Evolutionary conservation across 805 yeast species (phyloP), one percentile per base, ranked within the genome.

Genomic region (Myxozyma sirexii): DNA sequence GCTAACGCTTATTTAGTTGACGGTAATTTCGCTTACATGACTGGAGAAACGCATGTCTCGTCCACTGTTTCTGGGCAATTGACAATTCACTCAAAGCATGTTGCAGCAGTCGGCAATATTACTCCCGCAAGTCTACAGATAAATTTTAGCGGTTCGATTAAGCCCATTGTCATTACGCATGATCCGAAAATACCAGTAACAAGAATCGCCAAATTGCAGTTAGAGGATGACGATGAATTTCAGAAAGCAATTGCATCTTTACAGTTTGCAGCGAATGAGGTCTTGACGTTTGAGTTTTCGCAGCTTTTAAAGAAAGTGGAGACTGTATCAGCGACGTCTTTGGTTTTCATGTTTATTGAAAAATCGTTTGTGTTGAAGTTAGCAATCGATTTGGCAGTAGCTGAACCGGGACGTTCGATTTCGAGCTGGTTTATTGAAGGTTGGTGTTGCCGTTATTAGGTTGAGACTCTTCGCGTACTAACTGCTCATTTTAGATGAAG

Each of bases 201-300:
- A 4, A 41, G 57, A 19, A 38, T 54, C 5, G 46, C 47, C 35
- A 31, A 27, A 23, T n/a, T 63, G 4, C 43, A 54, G 4, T 39
- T 38, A 8, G 8, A 6, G 5, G 62, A 57, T 4, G 57, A 29
- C 3, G 56, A 19, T 10, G 57, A 57, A n/a, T 13, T 13, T n/a
- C 46, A 46, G 4, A 21, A 54, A 7, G 63, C 56, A 3, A 46
- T 41, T 17, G 69, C 68, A 6, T 56, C 66, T 26, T 62, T 73
- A 23, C 43, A 23, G 2, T 71, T 73, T 54, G 45, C 21, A 0
- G 53, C 66, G 5, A 61, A 58, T 5, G 57, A 51, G 27, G 52
- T 66, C 3, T 60, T 56, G 10, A 68, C 69, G 1, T 71, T 74
- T 57, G 70, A 74, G 60, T 44, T 71, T 29, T 48, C 56, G 3